phyloP scores from a whole-genome alignment of 1,139 yeast genomes.

The Pichia inconspicua region DNA sequence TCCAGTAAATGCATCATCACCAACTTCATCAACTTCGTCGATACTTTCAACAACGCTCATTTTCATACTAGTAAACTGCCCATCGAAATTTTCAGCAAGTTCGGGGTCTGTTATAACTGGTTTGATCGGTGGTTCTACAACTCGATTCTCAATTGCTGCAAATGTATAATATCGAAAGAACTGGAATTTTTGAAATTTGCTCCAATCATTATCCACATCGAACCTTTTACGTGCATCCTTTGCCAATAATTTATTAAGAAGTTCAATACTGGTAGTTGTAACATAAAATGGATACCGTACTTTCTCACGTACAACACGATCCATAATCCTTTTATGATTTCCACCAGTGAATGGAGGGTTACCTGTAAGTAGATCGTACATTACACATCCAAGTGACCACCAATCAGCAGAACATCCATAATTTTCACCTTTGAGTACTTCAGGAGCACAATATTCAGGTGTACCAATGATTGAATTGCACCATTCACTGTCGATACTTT shows the following conservation, averaged over 20 bases:
- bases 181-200: slow-evolving; percentile 54
- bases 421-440: slow-evolving; percentile 74
- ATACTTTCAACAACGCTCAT: neutral
- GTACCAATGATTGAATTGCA: slow-evolving; percentile 84
- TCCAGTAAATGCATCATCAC: slow-evolving; percentile 27
- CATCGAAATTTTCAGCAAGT: slow-evolving; percentile 47
- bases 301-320: slow-evolving; percentile 70
- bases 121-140: slow-evolving; percentile 66
- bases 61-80: neutral
- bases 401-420: slow-evolving; percentile 88
- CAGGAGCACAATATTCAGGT: slow-evolving; percentile 97
- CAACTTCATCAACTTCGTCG: slow-evolving; percentile 8
- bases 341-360: slow-evolving; percentile 92
- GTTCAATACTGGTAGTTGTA: slow-evolving; percentile 77
- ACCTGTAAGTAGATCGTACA: slow-evolving; percentile 82
- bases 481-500: slow-evolving; percentile 24
- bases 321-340: slow-evolving; percentile 72
- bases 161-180: slow-evolving; percentile 78
- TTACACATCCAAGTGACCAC: slow-evolving; percentile 94
- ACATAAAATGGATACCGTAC: slow-evolving; percentile 76
- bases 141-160: slow-evolving; percentile 49
- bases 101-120: slow-evolving; percentile 89
- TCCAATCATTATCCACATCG: slow-evolving; percentile 53
- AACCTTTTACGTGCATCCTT: slow-evolving; percentile 71
- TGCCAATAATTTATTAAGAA: slow-evolving; percentile 62